Percentiles rank a stretch among this genome's conserved stretches.
Evolutionary conservation across 2,329 filamentous ascomycete species (phyloP).

Genomic region (Neonectria ditissima): DNA sequence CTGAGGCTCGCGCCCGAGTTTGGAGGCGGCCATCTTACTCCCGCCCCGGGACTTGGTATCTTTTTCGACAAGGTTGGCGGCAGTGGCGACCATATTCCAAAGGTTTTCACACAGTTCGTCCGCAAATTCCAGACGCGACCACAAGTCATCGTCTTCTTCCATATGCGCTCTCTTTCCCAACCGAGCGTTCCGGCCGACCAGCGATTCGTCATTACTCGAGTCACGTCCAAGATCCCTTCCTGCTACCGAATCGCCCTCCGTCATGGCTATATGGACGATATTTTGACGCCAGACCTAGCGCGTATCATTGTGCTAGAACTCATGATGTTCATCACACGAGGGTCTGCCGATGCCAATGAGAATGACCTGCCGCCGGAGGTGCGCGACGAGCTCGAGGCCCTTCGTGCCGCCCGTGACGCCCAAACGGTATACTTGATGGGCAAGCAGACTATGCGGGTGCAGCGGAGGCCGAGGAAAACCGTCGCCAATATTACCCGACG

Average conservation of each 20-base stretch:
- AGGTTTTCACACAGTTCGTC: constrained; percentile 75
- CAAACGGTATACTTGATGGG: constrained; percentile 70
- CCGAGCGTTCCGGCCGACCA: constrained; percentile 65
- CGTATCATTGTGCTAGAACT: constrained; percentile 69
- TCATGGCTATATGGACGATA: constrained; percentile 79
- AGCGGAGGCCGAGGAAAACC: constrained; percentile 55
- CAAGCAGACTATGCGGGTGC: constrained; percentile 68
- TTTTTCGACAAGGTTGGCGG: constrained; percentile 84
- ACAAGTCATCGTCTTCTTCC: constrained; percentile 79
- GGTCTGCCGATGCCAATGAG: constrained; percentile 43
- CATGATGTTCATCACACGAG: constrained; percentile 62
- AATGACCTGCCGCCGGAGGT: constrained; percentile 41
- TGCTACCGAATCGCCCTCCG: constrained; percentile 77
- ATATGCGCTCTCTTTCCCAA: constrained; percentile 72
- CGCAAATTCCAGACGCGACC: constrained; percentile 76
- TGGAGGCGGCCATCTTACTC: constrained; percentile 57
- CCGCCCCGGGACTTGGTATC: constrained; percentile 71
- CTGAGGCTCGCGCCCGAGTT: constrained; percentile 51
- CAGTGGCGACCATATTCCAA: constrained; percentile 61
- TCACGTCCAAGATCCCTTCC: constrained; percentile 62
- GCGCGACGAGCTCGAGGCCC: constrained; percentile 55
- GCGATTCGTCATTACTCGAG: constrained; percentile 59
- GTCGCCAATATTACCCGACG: constrained; percentile 53
- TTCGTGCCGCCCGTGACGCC: constrained; percentile 58
- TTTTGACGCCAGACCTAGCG: constrained; percentile 73